Percentiles rank a stretch among this genome's conserved stretches.
Conservation (phyloP, 768 basidiomycete species). For the Amanita pseudoporphyria region DNA sequence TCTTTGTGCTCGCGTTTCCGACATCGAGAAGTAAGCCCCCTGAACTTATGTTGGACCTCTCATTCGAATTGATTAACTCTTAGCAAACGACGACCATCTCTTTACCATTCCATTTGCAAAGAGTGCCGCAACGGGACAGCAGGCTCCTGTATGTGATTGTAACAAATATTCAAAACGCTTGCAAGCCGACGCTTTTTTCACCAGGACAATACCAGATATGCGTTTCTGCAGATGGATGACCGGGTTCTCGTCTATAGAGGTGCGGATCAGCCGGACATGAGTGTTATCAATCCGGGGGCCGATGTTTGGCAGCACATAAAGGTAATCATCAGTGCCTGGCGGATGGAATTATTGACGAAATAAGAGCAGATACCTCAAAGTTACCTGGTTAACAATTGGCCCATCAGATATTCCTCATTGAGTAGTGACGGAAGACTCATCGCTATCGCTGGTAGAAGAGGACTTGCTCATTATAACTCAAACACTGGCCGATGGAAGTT, state of each 20-base stretch:
- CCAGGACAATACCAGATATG: constrained; percentile 92
- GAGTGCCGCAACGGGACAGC: constrained; percentile 86
- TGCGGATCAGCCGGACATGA: constrained; percentile 96
- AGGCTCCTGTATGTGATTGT: constrained; percentile 68
- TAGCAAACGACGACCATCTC: constrained; percentile 60
- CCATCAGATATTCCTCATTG: constrained; percentile 84
- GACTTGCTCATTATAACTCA: constrained; percentile 89
- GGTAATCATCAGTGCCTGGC: constrained; percentile 25
- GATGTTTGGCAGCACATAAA: constrained; percentile 99
- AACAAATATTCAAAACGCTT: background rate
- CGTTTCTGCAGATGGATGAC: constrained; percentile 93
- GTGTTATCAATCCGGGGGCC: constrained; percentile 94
- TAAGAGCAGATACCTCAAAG: constrained; percentile 63
- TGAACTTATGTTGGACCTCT: background rate
- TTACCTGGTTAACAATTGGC: constrained; percentile 92
- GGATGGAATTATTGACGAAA: background rate
- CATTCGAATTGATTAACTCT: constrained; percentile 1
- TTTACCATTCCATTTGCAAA: constrained; percentile 90
- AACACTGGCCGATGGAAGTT: constrained; percentile 93
- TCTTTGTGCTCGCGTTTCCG: constrained; percentile 61
- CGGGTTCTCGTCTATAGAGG: constrained; percentile 89
- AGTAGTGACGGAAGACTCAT: constrained; percentile 87
- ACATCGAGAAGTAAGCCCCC: constrained; percentile 38
- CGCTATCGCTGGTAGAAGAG: constrained; percentile 85
- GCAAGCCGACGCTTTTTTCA: background rate